Evolutionary conservation across 75 land plant species (phyloP), one percentile per base, ranked within the genome.

Genomic region (Picea glauca): DNA sequence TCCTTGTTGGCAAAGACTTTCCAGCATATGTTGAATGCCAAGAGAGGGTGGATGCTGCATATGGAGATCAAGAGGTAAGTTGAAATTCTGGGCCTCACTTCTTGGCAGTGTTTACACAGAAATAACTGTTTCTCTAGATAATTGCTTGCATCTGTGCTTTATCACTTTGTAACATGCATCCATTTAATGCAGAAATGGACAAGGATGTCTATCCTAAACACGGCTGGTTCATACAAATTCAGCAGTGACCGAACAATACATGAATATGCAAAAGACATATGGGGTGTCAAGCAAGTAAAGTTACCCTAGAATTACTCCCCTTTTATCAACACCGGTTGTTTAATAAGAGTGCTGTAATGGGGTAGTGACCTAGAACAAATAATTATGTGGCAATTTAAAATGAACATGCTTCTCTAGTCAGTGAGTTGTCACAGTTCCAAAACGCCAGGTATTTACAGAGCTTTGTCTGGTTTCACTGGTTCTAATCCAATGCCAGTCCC

Each of bases 241-340:
- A 96, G 99, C 91, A 96, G 99, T 72, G 99, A 96, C 68, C 80
- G 99, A 67, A 96, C 99, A n/a, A 96, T 96, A 64, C 98, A 91
- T 56, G 93, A 96, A 80, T 96, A 96, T 72, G 99, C 99, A 0
- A 85, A 86, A 56, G 98, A 96, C 62, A 96, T 96, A 81, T 96
- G 99, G 99, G 82, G 75, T 35, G 92, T 92, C 65, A 58, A 85
- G 11, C 93, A 96, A 75, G 83, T 85, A 1, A 77, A 76, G 17
- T 62, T 96, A 54, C 87, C 88, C 13, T 90, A 83, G 56, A 50
- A 11, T 50, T 1, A 50, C 9, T 11, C 12, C 56, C 56, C 56
- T 50, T 50, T 50, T 40, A 40, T 50, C 56, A 9, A 50, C 56
- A 50, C 56, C 11, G 56, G 56, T 50, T 50, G 56, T 50, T 50